phyloP scores from a whole-genome alignment of 306 rosid genomes.

The Quercus engelmannii region DNA sequence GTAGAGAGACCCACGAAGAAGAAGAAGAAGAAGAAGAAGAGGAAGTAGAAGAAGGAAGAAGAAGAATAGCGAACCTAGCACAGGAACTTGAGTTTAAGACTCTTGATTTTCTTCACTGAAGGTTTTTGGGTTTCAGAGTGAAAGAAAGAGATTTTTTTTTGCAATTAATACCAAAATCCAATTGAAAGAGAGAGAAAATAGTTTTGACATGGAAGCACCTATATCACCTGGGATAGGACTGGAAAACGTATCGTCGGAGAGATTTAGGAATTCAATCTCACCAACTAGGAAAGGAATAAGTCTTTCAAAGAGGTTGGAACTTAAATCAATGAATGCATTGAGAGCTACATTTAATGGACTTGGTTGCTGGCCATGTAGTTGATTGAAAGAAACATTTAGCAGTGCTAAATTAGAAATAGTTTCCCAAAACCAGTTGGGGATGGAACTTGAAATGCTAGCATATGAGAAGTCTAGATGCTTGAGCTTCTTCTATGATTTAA shows the following conservation, averaged over 20 bases:
- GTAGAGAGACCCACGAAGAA: no score
- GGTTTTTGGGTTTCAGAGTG: no score
- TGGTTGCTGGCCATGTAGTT: slow-evolving; percentile 29
- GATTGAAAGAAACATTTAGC: slow-evolving; percentile 36
- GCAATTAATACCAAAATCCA: no score
- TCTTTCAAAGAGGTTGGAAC: slow-evolving; percentile 33
- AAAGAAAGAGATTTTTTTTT: no score
- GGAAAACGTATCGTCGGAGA: slow-evolving; percentile 12
- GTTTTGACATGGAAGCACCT: no score
- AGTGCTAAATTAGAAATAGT: neutral
- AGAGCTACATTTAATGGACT: slow-evolving; percentile 9
- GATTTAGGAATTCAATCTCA: slow-evolving; percentile 16
- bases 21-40: no score
- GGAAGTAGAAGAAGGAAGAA: no score
- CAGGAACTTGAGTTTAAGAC: no score
- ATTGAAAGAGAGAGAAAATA: no score
- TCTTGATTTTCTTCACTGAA: no score
- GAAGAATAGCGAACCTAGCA: no score
- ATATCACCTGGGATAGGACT: no score
- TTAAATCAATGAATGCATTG: slow-evolving; percentile 22
- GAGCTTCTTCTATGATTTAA: slow-evolving; percentile 28
- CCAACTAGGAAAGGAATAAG: neutral
- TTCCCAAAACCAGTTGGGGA: slow-evolving; percentile 50
- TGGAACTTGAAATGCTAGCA: slow-evolving; percentile 32
- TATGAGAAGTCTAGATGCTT: slow-evolving; percentile 22